phyloP scores from a whole-genome alignment of 164 flowering plant genomes.

The Aristolochia contorta region DNA sequence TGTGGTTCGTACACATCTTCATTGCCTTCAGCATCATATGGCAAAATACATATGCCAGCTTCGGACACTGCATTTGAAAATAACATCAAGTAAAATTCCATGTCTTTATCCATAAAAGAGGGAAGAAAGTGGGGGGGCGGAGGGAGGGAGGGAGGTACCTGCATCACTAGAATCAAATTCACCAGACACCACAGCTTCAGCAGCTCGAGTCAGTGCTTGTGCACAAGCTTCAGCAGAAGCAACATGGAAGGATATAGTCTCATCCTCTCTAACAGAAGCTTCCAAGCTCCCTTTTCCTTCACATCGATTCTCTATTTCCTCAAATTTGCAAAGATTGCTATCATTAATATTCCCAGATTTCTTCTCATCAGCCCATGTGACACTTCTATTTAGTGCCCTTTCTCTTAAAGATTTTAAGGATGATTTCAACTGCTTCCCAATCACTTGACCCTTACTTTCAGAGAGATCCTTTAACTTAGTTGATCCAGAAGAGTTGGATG shows the following conservation, averaged over 20 bases:
- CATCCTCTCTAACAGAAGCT: constrained; percentile 14
- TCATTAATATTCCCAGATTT: constrained; percentile 11
- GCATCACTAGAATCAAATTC: constrained; percentile 49
- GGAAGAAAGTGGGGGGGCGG: neutral
- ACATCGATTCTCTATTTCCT: constrained; percentile 1
- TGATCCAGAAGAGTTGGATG: neutral
- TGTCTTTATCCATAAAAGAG: neutral
- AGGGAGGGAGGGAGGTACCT: constrained; percentile 25
- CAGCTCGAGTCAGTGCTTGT: constrained; percentile 56
- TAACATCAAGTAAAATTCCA: neutral
- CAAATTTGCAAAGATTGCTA: constrained; percentile 29
- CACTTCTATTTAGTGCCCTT: constrained; percentile 38
- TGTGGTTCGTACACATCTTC: constrained; percentile 12
- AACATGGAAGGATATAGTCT: constrained; percentile 22
- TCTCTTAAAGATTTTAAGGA: constrained; percentile 46
- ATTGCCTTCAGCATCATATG: constrained; percentile 25
- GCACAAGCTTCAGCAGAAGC: constrained; percentile 91
- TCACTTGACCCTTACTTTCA: constrained; percentile 11
- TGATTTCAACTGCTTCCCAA: constrained; percentile 32
- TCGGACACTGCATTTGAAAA: constrained; percentile 34
- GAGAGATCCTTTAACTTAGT: neutral
- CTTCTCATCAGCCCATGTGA: constrained; percentile 88
- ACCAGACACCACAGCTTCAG: constrained; percentile 70
- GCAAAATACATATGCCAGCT: constrained; percentile 60
- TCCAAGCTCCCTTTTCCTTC: constrained; percentile 4